Evolutionary conservation across 176 grass and related monocot species (phyloP), one percentile per base, ranked within the genome.

Genomic region (Avena atlantica): DNA sequence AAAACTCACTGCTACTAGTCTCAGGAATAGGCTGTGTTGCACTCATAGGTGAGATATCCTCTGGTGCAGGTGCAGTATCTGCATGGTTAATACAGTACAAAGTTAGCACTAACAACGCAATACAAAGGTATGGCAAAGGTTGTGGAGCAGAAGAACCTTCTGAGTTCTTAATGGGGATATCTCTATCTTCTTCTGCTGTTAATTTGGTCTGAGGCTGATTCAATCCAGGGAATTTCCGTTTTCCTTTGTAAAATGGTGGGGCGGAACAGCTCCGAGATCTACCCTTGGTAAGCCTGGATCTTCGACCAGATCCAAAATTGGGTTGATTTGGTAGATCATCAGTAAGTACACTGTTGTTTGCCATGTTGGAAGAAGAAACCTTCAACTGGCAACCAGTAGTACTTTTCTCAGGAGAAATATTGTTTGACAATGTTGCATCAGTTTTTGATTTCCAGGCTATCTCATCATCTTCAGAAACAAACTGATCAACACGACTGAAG

Each of bases 241-340:
- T 98, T 70, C 84, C 92, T 87, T 47, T 94, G 89, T 92, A 92
- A 88, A 95, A 94, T 82, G 96, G 96, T 85, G 93, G 96, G 63
- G 96, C 93, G 44, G 96, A 95, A 72, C 29, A 36, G 82, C 96
- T 94, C 83, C 89, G 91, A 80, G 85, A 78, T 88, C 88, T 92
- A 86, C 56, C 70, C 64, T 88, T 86, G 48, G 52, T 84, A 86
- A 47, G 37, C 84, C 44, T 87, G 66, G 71, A 63, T 85, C 76
- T 80, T 53, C 56, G 63, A 44, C 63, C 53, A 47, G 62, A 78
- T 85, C 16, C 40, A 89, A 87, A 82, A 74, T 89, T 53, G 64
- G 84, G 68, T 52, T 75, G 84, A 84, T 90, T 76, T 13, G 15
- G 80, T 15, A 78, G 34, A 78, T 78, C 83, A 51, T 86, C 87